Conservation (phyloP, 169 alveolate species). For the Babesia bigemina region DNA sequence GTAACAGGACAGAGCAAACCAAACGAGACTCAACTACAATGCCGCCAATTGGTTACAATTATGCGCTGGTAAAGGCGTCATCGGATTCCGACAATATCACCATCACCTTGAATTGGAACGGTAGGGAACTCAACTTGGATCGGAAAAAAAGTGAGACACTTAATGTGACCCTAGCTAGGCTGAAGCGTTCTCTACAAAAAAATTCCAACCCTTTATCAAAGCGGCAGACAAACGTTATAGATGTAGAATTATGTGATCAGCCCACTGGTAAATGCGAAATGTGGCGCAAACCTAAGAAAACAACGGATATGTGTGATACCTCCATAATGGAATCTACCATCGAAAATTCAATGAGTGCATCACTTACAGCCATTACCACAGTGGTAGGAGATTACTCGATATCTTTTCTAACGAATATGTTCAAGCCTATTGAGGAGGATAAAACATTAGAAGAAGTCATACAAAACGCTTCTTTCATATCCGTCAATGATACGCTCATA, state of each 20-base stretch:
- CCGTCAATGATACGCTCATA: constrained; percentile 46
- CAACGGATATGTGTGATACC: background rate
- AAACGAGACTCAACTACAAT: background rate
- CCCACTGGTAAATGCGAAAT: background rate
- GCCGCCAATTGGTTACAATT: constrained; percentile 26
- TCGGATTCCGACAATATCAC: constrained; percentile 28
- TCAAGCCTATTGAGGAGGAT: constrained; percentile 39
- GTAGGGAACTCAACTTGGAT: constrained; percentile 42
- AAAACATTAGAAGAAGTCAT: constrained; percentile 26
- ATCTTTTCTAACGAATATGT: constrained; percentile 40
- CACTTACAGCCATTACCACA: background rate
- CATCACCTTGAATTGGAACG: constrained; percentile 41
- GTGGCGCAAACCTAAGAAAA: too few species aligned
- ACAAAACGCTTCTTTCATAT: constrained; percentile 35
- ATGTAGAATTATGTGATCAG: background rate
- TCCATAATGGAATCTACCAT: background rate
- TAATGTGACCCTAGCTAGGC: constrained; percentile 23
- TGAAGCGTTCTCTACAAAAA: constrained; percentile 50
- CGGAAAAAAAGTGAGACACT: constrained; percentile 42
- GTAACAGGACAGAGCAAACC: background rate
- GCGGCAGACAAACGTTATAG: background rate
- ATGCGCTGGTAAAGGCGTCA: constrained; percentile 34
- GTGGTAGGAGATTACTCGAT: constrained; percentile 4
- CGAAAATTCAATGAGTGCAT: background rate
- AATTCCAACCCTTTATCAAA: background rate